Evolutionary conservation across 768 basidiomycete species (phyloP), one percentile per base, ranked within the genome.

Genomic region (Hypholoma sublateritium): DNA sequence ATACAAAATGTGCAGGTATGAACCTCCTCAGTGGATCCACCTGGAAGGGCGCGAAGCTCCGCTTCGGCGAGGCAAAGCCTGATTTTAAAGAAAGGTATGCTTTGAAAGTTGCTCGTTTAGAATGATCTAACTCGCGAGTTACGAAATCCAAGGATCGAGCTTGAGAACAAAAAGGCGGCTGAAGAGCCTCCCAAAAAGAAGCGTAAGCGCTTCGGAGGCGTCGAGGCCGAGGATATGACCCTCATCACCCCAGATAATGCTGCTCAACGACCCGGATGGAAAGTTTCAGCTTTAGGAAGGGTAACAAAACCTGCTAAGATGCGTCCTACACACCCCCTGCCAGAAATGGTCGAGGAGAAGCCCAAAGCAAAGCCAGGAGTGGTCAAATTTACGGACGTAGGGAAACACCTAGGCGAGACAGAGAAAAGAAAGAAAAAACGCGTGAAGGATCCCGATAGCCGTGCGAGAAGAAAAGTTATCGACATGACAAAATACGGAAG

Each of bases 11-110:
- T 25, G 35, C 43, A 92, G 90, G 90, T 69, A 75, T 90, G 69
- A 92, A 84, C 66, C 69, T 84, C 2, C 78, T 94, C 24, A 92
- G 87, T 58, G 92, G 93, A 34, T 84, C 88, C 5, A 89, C 83
- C 0, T 95, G 91, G 89, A 93, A 92, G 72, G 93, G 93, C n/a
- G 74, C 91, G 19, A 93, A 89, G 62, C 72, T 94, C 32, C 81
- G 91, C 16, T 81, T 94, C 35, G 90, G 90, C 8, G 90, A 93
- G 62, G 91, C 92, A n/a, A 88, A 84, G 59, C 87, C 86, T 1
- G 86, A 92, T 67, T 93, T 78, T 63, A 69, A 69, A 2, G 84
- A 87, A 65, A 78, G 84, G 91, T 88, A 49, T 36, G 76, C 62
- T 2, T 5, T 52, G 52, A 37, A 19, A 35, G 41, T 25, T n/a